Evolutionary conservation across 352 stramenopile species (phyloP).

Genomic region (Phytopythium boreale): DNA sequence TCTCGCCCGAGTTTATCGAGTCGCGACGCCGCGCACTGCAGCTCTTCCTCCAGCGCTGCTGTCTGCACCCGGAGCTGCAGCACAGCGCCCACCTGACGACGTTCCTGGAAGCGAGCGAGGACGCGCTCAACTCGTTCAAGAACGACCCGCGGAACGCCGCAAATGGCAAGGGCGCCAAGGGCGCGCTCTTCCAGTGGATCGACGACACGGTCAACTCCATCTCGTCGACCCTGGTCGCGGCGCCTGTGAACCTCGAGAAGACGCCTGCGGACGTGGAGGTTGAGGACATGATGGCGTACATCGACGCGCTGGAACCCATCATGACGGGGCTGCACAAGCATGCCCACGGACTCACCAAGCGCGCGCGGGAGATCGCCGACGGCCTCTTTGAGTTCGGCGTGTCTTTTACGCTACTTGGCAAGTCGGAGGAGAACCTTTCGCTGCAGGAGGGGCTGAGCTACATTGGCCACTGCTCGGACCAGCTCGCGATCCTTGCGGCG

Average conservation of each 20-base stretch:
- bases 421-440: constrained; percentile 90
- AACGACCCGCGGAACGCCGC: constrained; percentile 60
- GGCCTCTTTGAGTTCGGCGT: constrained; percentile 97
- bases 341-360: constrained; percentile 91
- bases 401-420: constrained; percentile 93
- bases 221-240: constrained; percentile 64
- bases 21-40: constrained; percentile 74
- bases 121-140: constrained; percentile 61
- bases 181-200: constrained; percentile 83
- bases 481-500: constrained; percentile 87
- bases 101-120: constrained; percentile 80
- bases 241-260: constrained; percentile 64
- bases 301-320: constrained; percentile 94
- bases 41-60: constrained; percentile 79
- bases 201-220: constrained; percentile 86
- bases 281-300: constrained; percentile 95
- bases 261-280: constrained; percentile 92
- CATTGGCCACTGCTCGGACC: constrained; percentile 92
- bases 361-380: constrained; percentile 94
- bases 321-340: constrained; percentile 95
- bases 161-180: constrained; percentile 37
- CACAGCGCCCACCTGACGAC: constrained; percentile 82
- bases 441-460: constrained; percentile 91
- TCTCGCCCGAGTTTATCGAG: constrained; percentile 92
- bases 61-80: constrained; percentile 77